phyloP scores from a whole-genome alignment of 1,284 basidiomycete species.

The Macrocybe sp. region DNA sequence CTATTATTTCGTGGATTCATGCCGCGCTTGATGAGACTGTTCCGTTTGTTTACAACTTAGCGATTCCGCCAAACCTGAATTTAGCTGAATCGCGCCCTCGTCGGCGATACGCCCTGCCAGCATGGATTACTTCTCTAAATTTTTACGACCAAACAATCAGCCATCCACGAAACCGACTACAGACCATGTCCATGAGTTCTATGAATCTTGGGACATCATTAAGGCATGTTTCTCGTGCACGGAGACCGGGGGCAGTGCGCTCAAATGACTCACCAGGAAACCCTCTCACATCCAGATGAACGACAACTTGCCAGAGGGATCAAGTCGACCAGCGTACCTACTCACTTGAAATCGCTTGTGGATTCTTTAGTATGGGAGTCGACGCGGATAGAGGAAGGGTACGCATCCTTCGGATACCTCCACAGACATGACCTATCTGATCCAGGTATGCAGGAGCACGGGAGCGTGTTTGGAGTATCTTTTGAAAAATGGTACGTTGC shows the following conservation, averaged over 20 bases:
- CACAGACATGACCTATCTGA: conserved; percentile 7
- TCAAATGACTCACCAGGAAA: conserved; percentile 44
- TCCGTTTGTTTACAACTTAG: neutral
- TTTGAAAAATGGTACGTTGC: conserved; percentile 71
- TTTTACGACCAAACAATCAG: conserved; percentile 53
- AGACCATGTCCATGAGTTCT: conserved; percentile 68
- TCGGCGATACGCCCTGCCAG: neutral
- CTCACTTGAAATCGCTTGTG: conserved; percentile 76
- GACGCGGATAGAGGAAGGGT: conserved; percentile 81
- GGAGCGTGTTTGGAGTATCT: conserved; percentile 90
- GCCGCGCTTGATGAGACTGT: too few relatives aligned
- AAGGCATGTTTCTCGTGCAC: conserved; percentile 41
- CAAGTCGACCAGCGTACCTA: conserved; percentile 75
- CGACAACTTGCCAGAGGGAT: conserved; percentile 80
- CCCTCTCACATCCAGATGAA: conserved; percentile 76
- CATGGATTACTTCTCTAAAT: conserved; percentile 86
- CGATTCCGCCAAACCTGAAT: conserved; percentile 2
- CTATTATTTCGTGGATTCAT: too few relatives aligned
- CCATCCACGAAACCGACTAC: conserved; percentile 45
- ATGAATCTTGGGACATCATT: conserved; percentile 66
- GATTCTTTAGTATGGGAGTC: conserved; percentile 87
- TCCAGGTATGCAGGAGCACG: conserved; percentile 50
- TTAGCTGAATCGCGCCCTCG: neutral
- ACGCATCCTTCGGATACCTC: conserved; percentile 26
- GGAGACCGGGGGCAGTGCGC: neutral